Base-by-base conservation (phyloP, 345 rosid genomes). In the Populus alba region DNA sequence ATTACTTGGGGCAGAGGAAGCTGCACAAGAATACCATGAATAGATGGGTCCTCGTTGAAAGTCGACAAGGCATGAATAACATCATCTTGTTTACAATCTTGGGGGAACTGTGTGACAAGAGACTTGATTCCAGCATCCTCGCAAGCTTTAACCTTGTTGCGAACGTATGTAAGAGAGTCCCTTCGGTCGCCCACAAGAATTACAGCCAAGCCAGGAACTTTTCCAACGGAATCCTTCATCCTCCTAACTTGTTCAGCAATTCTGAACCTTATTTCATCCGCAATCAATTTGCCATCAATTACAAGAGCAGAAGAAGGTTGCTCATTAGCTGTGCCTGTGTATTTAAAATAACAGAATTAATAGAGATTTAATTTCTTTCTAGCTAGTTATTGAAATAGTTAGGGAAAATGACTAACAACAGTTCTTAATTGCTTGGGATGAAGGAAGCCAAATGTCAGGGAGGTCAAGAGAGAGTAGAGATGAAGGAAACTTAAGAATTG, bases 11-110 rank as follows among this genome's bases (percentile, higher is more conserved):
- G 97, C 77, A 95, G 78, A 84, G 99, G 97, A 88, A 95, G 98
- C 85, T 95, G 98, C 75, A 93, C 95, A 35, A 93, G 97, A 87
- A 93, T 81, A 66, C 99, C 99, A 47, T 95, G 96, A 86, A 95
- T 75, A 1, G 98, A 87, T 2, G 86, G 83, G 69, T 93, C 95
- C 68, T 86, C 82, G 65, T 93, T 92, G 76, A 86, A 92, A 27
- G 75, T 75, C 17, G 82, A 76, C 79, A 95, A 66, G 1, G 87
- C 83, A 86, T 63, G 57, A 33, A 91, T 78, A 81, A 91, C 77
- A 1, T 86, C 82, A 78, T 79, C 90, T 84, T 96, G 94, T 10
- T 84, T 77, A 73, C 94, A 92, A 84, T 85, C 75, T 41, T 81
- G 83, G 37, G 92, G 92, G 71, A 96, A 79, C 70, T 88, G 87